Percentiles rank a stretch among this genome's conserved stretches.
Evolutionary conservation across 2,329 filamentous ascomycete genomes (phyloP).

Genomic region (Grosmannia penicillata): DNA sequence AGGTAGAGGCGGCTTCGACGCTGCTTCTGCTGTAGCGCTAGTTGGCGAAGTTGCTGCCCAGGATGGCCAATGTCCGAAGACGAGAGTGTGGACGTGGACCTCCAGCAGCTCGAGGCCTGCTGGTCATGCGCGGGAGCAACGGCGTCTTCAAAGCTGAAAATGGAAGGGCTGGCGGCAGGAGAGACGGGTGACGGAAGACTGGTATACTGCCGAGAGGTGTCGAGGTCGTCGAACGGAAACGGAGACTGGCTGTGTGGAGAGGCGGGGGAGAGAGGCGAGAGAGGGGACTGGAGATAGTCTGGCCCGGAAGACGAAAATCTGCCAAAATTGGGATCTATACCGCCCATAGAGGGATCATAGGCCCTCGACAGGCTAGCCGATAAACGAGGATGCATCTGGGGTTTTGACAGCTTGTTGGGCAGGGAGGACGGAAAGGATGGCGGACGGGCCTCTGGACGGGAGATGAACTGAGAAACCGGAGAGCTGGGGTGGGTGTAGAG

Average conservation of each 20-base stretch:
- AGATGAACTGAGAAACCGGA: constrained; percentile 11
- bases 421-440: not conserved
- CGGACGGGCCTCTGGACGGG: not conserved
- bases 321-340: constrained; percentile 7
- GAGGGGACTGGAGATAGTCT: not conserved
- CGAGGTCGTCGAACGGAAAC: not conserved
- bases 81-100: not conserved
- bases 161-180: not conserved
- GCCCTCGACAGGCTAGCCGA: constrained; percentile 25
- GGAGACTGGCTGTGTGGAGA: constrained; percentile 4
- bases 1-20: constrained; percentile 1
- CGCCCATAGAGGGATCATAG: constrained; percentile 19
- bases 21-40: constrained; percentile 6
- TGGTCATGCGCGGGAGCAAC: constrained; percentile 1
- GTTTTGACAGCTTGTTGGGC: constrained; percentile 35
- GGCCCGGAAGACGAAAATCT: not conserved
- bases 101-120: constrained; percentile 5
- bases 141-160: constrained; percentile 9
- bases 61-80: constrained; percentile 5
- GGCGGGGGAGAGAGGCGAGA: constrained; percentile 4
- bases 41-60: constrained; percentile 7
- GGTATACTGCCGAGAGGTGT: not conserved
- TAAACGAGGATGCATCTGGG: constrained; percentile 25
- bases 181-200: not conserved
- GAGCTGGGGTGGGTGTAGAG: too few species aligned